Evolutionary conservation across 495 filamentous ascomycete species (phyloP), one percentile per base, ranked within the genome.

Genomic region (Aspergillus sclerotioniger): DNA sequence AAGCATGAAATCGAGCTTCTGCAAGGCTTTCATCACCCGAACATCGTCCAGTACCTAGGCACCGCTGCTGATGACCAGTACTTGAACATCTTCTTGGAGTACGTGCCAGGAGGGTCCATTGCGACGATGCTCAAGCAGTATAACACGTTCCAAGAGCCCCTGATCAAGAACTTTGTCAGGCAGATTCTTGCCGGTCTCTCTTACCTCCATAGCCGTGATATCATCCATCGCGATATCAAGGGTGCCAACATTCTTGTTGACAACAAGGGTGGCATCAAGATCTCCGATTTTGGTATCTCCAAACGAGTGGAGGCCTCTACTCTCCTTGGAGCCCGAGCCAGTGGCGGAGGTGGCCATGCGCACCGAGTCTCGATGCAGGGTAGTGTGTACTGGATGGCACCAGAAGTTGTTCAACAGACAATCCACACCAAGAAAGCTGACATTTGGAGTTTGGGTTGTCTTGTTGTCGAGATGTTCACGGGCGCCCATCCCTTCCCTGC

Each of bases 81-180:
- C 64, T 84, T 99, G 62, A 99, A 99, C 77, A 99, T 99, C 87
- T 99, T 99, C 85, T 84, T 99, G 65, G 94, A 99, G 73, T 99
- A 99, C 74, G 94, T 99, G 8, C 91, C 94, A 32, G 94, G 94
- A 70, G 94, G 94, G 29, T 97, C 93, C 13, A 95, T 99, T 33
- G 93, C 95, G 39, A 92, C 90, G 6, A 96, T 99, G 90, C 87
- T 99, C 58, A 94, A 96, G 70, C 94, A 92, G 62, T 99, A 99
- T 76, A 95, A 96, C 57, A 91, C 92, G 15, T 86, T 97, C 50
- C 87, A 90, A 44, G 94, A 99, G 63, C 91, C 91, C 2, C 81
- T 99, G 48, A 90, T 99, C 59, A 90, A 92, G 66, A 97, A 91
- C 71, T 98, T 99, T 62, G 93, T 97, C 61, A 89, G 92, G 12